Percentiles rank a stretch among this genome's conserved stretches.
Evolutionary conservation across 106 monocot genomes (phyloP).

Genomic region (Dendrobium chrysotoxum): DNA sequence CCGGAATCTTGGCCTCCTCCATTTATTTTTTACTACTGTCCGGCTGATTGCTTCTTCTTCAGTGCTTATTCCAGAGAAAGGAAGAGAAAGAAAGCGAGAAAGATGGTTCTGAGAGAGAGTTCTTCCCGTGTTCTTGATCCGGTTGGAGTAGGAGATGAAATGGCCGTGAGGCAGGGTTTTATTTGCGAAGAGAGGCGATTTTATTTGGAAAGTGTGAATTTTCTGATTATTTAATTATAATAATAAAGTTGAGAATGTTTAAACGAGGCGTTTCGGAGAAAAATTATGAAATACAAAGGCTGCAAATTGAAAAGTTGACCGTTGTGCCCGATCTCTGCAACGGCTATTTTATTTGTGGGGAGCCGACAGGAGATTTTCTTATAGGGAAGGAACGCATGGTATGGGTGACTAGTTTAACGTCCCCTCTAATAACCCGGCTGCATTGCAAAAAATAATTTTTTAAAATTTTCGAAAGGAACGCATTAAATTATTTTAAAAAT

Average conservation of each 20-base stretch:
- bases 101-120: neutral
- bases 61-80: neutral
- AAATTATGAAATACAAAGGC: neutral
- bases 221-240: too few relatives aligned
- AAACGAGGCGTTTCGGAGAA: neutral
- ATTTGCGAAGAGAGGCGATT: neutral
- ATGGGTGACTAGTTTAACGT: too few relatives aligned
- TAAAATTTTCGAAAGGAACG: too few relatives aligned
- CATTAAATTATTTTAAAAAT: too few relatives aligned
- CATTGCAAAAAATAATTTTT: too few relatives aligned
- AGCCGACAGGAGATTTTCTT: too few relatives aligned
- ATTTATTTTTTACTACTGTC: neutral
- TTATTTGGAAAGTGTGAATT: too few relatives aligned
- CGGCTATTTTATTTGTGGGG: too few relatives aligned
- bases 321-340: neutral
- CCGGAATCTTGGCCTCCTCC: conserved; percentile 41
- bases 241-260: too few relatives aligned
- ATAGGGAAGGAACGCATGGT: too few relatives aligned
- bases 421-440: too few relatives aligned
- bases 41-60: neutral
- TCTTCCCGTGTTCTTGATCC: too few relatives aligned
- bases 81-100: neutral
- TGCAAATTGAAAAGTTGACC: neutral
- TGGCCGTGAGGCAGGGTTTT: neutral
- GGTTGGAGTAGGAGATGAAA: neutral